Evolutionary conservation across 257 asterid species (phyloP).

Genomic region (Nicotiana obtusifolia): DNA sequence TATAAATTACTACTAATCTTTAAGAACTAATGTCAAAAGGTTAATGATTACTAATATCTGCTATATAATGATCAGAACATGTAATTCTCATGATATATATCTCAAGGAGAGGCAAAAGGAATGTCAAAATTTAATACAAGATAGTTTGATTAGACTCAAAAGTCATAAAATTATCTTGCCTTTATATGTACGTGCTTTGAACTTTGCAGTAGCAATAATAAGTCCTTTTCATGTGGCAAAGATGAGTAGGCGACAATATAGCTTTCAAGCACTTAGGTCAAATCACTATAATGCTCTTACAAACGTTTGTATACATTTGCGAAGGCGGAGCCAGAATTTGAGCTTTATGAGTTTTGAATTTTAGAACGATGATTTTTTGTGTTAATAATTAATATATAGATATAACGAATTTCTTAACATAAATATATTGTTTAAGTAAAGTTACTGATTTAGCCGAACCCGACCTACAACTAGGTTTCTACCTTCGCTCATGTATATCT

Average conservation of each 20-base stretch:
- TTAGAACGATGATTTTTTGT: too few species aligned
- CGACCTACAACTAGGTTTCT: too few species aligned
- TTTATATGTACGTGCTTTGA: not conserved
- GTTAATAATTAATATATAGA: too few species aligned
- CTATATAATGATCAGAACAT: not conserved
- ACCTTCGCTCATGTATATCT: too few species aligned
- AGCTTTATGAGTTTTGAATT: too few species aligned
- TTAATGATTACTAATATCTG: not conserved
- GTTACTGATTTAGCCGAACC: too few species aligned
- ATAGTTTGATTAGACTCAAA: conserved; percentile 1
- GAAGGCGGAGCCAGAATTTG: fast-evolving
- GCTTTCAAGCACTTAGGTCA: conserved; percentile 24
- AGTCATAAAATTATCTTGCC: not conserved
- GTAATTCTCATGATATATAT: not conserved
- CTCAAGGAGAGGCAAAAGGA: conserved; percentile 14
- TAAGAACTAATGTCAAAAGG: not conserved
- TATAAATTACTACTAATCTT: not conserved
- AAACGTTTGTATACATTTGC: not conserved
- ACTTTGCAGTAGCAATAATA: not conserved
- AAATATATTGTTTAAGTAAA: too few species aligned
- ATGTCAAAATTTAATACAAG: conserved; percentile 4
- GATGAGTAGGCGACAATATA: conserved; percentile 12
- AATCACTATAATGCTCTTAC: conserved; percentile 19
- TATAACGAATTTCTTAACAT: too few species aligned
- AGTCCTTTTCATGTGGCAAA: not conserved